Evolutionary conservation across 2,329 filamentous ascomycete species (phyloP), one percentile per base, ranked within the genome.

Genomic region (Huntiella moniliformis): DNA sequence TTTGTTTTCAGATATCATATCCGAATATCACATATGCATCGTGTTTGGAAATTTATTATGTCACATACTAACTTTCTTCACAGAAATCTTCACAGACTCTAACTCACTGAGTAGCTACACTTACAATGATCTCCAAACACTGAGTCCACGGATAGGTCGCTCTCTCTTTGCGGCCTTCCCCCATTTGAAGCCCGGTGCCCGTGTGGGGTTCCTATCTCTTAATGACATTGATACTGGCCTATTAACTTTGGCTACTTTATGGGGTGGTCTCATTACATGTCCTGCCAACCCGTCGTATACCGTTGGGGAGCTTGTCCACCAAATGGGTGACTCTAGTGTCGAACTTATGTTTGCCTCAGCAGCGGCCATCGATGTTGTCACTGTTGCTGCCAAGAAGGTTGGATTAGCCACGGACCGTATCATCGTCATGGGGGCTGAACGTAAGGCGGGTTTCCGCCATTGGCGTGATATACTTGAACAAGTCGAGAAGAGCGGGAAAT

Each of bases 241-340:
- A 3, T 61, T 86, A 40, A 83, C 75, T 60, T 84, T 83, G 67
- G 87, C 86, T 22, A 70, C 75, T 7, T 74, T 81, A 52, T 95
- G 84, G 82, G 81, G 84, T 1, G 87, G 86, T 39, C 86, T 82
- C 28, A 66, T 84, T 44, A 64, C 84, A 8, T 85, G 79, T n/a
- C 85, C 87, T 0, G 86, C 84, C 2, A 95, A 95, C 57, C 86
- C 87, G 15, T 76, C 77, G 3, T 94, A 94, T 62, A 93, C 82
- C 0, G 73, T 73, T 10, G 75, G 84, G 7, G 88, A 96, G 61
- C 70, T 95, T 32, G 77, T 80, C 4, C 86, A 82, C 56, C 87
- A 95, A 63, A 70, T 96, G 50, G 75, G 75, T 54, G 82, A 92
- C 60, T 79, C 79, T 0, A 71, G 74, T 1, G 82, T 84, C 31